These are phyloP conservation scores for Madurella mycetomatis DNA, from an alignment of 2,329 filamentous ascomycete species.

Conservation along the genomic window DNA sequence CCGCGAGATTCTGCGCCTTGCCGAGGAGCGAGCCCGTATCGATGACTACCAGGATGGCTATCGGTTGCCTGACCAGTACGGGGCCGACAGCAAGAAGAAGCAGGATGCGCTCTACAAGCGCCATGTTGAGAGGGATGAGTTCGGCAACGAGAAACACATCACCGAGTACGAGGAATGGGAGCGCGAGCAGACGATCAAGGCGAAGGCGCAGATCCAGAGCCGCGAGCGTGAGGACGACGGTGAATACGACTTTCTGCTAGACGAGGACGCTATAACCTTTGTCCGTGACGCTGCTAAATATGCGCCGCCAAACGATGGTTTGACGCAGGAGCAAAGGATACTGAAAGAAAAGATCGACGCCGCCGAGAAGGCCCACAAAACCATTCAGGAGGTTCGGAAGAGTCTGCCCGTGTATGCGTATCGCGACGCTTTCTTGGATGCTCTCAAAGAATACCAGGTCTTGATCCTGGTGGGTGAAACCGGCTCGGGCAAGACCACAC, in stretches of 20 bases:
- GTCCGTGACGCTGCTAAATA: slow-evolving; percentile 27
- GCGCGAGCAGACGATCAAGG: slow-evolving; percentile 79
- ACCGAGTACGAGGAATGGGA: slow-evolving; percentile 98
- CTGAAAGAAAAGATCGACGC: slow-evolving; percentile 79
- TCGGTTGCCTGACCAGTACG: slow-evolving; percentile 88
- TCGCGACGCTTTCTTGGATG: slow-evolving; percentile 78
- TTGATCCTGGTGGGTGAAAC: slow-evolving; percentile 93
- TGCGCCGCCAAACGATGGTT: slow-evolving; percentile 32
- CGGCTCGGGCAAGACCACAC: slow-evolving; percentile 92
- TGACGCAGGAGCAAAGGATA: slow-evolving; percentile 74
- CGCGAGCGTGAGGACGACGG: slow-evolving; percentile 71
- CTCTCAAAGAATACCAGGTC: slow-evolving; percentile 79
- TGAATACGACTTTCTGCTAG: slow-evolving; percentile 90
- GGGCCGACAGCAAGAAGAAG: slow-evolving; percentile 83
- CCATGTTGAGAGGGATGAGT: slow-evolving; percentile 82
- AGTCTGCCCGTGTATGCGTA: slow-evolving; percentile 87
- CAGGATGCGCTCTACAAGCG: slow-evolving; percentile 85
- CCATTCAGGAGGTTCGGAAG: slow-evolving; percentile 88
- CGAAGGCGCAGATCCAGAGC: slow-evolving; percentile 76
- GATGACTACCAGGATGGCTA: slow-evolving; percentile 93
- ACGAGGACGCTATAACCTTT: slow-evolving; percentile 54
- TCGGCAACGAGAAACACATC: slow-evolving; percentile 81
- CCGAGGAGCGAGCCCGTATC: slow-evolving; percentile 79
- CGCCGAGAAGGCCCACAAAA: slow-evolving; percentile 80
- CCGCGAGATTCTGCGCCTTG: slow-evolving; percentile 71